phyloP scores from a whole-genome alignment of 371 early-diverging fungal species.

The Apophysomyces variabilis region DNA sequence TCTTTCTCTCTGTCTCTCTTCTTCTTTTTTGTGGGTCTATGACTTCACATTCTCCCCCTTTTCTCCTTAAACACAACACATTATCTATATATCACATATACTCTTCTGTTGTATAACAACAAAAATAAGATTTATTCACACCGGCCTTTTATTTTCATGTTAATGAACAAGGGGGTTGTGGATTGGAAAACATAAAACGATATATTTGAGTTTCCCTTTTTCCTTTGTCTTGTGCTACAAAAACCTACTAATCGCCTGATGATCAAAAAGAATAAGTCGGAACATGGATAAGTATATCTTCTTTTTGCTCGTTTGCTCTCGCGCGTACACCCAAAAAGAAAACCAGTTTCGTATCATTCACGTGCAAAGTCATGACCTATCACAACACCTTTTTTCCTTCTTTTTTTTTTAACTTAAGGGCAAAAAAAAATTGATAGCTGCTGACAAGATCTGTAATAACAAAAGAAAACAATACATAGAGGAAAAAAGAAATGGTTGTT shows the following conservation, averaged over 20 bases:
- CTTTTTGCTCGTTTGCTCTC: not conserved
- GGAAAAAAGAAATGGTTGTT: too few species aligned
- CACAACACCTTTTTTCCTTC: not conserved
- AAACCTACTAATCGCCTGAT: constrained; percentile 5
- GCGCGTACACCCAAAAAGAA: not conserved
- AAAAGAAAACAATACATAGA: too few species aligned
- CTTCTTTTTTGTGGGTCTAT: not conserved
- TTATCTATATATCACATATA: not conserved
- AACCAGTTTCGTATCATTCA: not conserved
- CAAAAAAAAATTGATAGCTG: too few species aligned
- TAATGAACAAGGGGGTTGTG: not conserved
- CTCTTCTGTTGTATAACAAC: not conserved
- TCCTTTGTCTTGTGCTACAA: not conserved
- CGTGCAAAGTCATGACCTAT: not conserved
- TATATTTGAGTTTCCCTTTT: too few species aligned
- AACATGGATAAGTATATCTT: not conserved
- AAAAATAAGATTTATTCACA: not conserved
- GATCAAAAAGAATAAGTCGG: constrained; percentile 6
- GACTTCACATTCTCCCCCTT: constrained; percentile 3
- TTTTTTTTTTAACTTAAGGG: too few species aligned
- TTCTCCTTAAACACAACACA: constrained; percentile 5
- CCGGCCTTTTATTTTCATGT: not conserved
- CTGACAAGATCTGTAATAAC: too few species aligned
- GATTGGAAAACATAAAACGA: not conserved
- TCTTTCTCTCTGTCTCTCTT: too few species aligned